phyloP scores from a whole-genome alignment of 2,329 filamentous ascomycete genomes.

The Colletotrichum chrysophilum region DNA sequence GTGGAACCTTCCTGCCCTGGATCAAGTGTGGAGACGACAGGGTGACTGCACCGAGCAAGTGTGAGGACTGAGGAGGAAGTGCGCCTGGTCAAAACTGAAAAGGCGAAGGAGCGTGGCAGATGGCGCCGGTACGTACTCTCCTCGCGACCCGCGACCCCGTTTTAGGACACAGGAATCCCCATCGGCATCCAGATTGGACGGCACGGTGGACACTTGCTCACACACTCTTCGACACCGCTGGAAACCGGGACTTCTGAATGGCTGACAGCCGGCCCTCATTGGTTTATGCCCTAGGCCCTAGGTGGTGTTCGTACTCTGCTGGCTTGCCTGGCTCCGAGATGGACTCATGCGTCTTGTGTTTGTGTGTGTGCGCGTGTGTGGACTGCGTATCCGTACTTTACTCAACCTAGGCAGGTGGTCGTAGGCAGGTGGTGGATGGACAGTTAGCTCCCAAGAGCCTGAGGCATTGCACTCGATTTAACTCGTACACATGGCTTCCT shows the following conservation, averaged over 20 bases:
- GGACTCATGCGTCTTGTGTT: background rate
- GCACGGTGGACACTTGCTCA: background rate
- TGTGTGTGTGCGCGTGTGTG: background rate
- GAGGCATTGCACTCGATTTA: background rate
- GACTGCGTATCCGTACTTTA: background rate
- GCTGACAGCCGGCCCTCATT: background rate
- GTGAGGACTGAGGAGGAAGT: background rate
- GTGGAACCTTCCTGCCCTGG: background rate
- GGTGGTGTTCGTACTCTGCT: background rate
- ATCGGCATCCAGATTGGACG: background rate
- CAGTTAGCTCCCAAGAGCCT: background rate
- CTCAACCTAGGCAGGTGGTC: background rate
- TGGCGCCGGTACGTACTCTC: background rate
- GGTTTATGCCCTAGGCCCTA: background rate
- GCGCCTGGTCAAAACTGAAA: background rate
- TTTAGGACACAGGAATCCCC: conserved; percentile 1
- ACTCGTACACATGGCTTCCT: background rate
- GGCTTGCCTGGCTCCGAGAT: background rate
- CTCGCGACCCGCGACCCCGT: background rate
- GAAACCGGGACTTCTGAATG: background rate
- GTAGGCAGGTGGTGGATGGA: background rate
- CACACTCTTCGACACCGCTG: conserved; percentile 5
- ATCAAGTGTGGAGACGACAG: conserved; percentile 12
- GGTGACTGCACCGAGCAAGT: background rate
- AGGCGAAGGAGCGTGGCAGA: background rate